phyloP scores from a whole-genome alignment of 2,329 filamentous ascomycete species.

The Ilyonectria destructans region DNA sequence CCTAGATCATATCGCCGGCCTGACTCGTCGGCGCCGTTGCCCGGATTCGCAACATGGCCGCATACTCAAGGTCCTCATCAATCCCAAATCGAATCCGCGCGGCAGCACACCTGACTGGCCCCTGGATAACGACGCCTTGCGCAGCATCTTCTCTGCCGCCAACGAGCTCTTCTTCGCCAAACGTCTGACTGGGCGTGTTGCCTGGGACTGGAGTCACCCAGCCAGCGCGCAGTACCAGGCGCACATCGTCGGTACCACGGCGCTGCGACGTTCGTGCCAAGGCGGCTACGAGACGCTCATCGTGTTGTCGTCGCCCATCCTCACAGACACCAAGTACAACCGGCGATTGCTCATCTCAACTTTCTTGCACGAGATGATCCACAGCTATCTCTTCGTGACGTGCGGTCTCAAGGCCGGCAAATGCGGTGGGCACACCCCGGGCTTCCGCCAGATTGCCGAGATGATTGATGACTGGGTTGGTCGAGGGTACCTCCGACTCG shows the following conservation, averaged over 20 bases:
- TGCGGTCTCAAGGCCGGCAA: conserved; percentile 72
- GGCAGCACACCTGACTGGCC: conserved; percentile 61
- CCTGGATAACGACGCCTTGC: conserved; percentile 72
- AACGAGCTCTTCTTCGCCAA: conserved; percentile 77
- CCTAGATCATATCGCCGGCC: conserved; percentile 62
- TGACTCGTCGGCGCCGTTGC: conserved; percentile 58
- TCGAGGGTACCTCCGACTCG: conserved; percentile 67
- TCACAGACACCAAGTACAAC: conserved; percentile 71
- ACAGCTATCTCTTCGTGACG: conserved; percentile 76
- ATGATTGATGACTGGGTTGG: conserved; percentile 77
- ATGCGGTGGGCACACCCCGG: conserved; percentile 73
- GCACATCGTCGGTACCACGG: conserved; percentile 76
- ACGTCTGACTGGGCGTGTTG: conserved; percentile 70
- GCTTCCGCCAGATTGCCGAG: conserved; percentile 72
- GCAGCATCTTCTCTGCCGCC: conserved; percentile 72
- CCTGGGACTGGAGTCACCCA: conserved; percentile 74
- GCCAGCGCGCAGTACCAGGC: conserved; percentile 66
- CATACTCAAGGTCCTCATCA: conserved; percentile 72
- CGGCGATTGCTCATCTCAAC: conserved; percentile 75
- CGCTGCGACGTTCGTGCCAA: conserved; percentile 64
- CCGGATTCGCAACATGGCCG: conserved; percentile 70
- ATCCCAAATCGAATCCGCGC: conserved; percentile 58
- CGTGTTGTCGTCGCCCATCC: conserved; percentile 72
- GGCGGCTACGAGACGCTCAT: conserved; percentile 76
- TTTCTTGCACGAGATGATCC: conserved; percentile 78